phyloP scores from a whole-genome alignment of 139 green algal species.

The Eudorina sp. region DNA sequence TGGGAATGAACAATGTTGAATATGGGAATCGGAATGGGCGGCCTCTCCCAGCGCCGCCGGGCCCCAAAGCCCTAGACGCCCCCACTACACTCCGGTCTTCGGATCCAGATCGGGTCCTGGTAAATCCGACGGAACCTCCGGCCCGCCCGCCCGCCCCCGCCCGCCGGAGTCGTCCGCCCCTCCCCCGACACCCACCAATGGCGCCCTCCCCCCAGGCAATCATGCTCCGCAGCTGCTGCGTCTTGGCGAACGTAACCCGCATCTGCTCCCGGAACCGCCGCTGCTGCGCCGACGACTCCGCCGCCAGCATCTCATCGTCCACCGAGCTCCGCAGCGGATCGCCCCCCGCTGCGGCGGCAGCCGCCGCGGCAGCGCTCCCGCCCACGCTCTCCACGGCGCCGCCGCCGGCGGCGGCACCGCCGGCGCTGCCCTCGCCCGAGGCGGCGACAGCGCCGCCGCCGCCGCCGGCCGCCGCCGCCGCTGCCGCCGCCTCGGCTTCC shows the following conservation, averaged over 20 bases:
- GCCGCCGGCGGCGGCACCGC: neutral
- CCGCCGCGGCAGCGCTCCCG: too few relatives aligned
- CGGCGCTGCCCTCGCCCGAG: neutral
- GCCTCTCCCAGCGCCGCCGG: too few relatives aligned
- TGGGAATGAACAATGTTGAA: too few relatives aligned
- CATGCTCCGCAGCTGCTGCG: constrained; percentile 78
- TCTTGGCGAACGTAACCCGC: constrained; percentile 55
- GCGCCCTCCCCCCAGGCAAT: constrained; percentile 80
- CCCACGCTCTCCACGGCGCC: too few relatives aligned
- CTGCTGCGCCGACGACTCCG: constrained; percentile 24
- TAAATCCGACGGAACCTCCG: too few relatives aligned
- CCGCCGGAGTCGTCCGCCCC: too few relatives aligned
- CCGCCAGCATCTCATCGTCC: constrained; percentile 32
- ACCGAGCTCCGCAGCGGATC: neutral
- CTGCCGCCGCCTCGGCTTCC: neutral
- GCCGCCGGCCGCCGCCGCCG: neutral
- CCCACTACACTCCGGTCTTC: too few relatives aligned
- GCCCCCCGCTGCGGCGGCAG: too few relatives aligned
- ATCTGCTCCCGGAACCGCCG: constrained; percentile 50
- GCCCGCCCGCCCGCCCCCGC: too few relatives aligned
- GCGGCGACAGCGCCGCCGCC: neutral
- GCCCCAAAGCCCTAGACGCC: too few relatives aligned
- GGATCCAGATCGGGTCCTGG: too few relatives aligned
- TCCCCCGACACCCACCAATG: neutral
- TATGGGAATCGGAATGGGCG: too few relatives aligned